These are phyloP conservation scores for Tagetes erecta DNA, from an alignment of 129 eudicot genomes.

Conservation along the genomic window DNA sequence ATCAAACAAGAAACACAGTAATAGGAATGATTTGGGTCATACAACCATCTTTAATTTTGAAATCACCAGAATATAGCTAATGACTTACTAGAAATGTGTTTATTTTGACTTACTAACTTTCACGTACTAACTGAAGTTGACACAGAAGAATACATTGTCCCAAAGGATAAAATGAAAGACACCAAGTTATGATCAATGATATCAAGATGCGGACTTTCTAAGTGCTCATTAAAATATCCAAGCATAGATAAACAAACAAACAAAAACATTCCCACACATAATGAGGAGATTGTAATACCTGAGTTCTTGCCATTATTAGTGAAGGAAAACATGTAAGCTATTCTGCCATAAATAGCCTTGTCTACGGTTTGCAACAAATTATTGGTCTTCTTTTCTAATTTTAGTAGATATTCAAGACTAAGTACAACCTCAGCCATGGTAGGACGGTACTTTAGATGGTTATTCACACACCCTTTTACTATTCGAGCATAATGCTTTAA, in stretches of 20 bases:
- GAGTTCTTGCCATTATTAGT: background rate
- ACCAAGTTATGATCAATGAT: too few species aligned
- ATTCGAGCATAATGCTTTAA: background rate
- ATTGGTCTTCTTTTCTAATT: background rate
- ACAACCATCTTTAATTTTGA: too few species aligned
- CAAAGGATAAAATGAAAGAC: too few species aligned
- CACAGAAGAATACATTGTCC: too few species aligned
- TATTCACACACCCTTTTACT: background rate
- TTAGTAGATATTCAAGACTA: background rate
- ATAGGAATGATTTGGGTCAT: too few species aligned
- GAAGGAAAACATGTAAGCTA: background rate
- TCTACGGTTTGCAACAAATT: background rate
- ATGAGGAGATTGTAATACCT: background rate
- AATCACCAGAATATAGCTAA: too few species aligned
- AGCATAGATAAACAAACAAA: too few species aligned
- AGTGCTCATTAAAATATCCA: background rate
- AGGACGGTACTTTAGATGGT: background rate
- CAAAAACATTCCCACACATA: background rate
- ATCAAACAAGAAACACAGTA: too few species aligned
- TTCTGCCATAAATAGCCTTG: background rate
- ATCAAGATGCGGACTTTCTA: too few species aligned
- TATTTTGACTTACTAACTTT: too few species aligned
- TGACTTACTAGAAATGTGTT: too few species aligned
- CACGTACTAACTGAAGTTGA: too few species aligned
- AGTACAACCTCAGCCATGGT: slow-evolving; percentile 2